Evolutionary conservation across 371 early-diverging fungal genomes (phyloP).

Genomic region (Funneliformis caledonium): DNA sequence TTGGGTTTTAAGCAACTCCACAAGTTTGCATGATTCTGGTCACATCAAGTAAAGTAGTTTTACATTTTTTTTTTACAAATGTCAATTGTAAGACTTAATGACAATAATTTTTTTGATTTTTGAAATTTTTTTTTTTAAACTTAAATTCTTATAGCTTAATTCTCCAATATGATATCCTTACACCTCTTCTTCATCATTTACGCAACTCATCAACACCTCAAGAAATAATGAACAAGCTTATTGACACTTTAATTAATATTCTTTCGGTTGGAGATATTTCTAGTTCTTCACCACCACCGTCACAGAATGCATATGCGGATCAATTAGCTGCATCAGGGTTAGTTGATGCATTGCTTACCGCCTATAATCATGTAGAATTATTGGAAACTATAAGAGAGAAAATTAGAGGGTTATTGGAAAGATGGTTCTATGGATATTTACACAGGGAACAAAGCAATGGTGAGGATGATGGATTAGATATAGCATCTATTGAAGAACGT

Average conservation of each 20-base stretch:
- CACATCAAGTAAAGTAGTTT: conserved; percentile 4
- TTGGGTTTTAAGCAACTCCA: conserved; percentile 30
- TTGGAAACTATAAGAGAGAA: conserved; percentile 7
- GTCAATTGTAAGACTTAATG: neutral
- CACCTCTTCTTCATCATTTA: conserved; percentile 24
- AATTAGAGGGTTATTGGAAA: conserved; percentile 6
- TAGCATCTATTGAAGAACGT: conserved; percentile 26
- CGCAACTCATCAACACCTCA: conserved; percentile 7
- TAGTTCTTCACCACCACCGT: neutral
- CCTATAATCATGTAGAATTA: neutral
- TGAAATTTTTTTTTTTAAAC: neutral
- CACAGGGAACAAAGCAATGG: neutral
- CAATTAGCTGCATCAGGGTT: conserved; percentile 8
- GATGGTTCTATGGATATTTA: conserved; percentile 32
- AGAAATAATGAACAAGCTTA: conserved; percentile 29
- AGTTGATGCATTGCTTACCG: conserved; percentile 8
- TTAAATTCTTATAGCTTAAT: conserved; percentile 2
- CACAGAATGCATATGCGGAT: conserved; percentile 26
- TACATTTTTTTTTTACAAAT: neutral
- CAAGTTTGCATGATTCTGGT: conserved; percentile 18
- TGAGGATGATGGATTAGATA: conserved; percentile 17
- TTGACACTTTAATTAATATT: conserved; percentile 30
- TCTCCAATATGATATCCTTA: conserved; percentile 19
- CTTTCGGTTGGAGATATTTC: conserved; percentile 27
- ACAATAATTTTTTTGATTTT: neutral